phyloP scores from a whole-genome alignment of 2,329 filamentous ascomycete species.

The Xylaria sp. region DNA sequence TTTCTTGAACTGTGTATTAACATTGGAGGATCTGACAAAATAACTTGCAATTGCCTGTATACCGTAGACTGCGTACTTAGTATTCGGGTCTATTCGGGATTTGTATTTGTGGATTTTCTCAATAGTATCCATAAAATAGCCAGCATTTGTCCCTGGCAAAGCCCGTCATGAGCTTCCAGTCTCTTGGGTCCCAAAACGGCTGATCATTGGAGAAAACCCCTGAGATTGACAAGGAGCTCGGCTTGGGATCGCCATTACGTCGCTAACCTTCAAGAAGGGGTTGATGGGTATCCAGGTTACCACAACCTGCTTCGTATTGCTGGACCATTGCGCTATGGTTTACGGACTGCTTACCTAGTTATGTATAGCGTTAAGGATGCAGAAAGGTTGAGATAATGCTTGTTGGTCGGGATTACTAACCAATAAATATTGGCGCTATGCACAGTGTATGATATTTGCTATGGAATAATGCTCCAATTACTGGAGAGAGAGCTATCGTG shows the following conservation, averaged over 20 bases:
- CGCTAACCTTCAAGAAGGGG: constrained; percentile 3
- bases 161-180: constrained; percentile 30
- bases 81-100: constrained; percentile 13
- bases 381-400: background rate
- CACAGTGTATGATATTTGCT: constrained; percentile 5
- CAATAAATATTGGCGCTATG: background rate
- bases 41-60: background rate
- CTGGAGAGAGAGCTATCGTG: background rate
- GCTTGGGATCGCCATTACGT: constrained; percentile 19
- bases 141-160: constrained; percentile 26
- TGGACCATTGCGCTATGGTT: background rate
- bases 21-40: background rate
- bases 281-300: constrained; percentile 17
- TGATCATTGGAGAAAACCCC: constrained; percentile 32
- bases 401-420: background rate
- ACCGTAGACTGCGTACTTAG: background rate
- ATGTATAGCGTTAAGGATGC: constrained; percentile 2
- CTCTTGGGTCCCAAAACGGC: constrained; percentile 32
- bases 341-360: background rate
- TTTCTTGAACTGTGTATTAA: background rate
- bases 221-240: constrained; percentile 23
- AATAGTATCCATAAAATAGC: background rate
- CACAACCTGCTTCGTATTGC: constrained; percentile 14
- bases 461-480: too few species aligned
- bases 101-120: background rate